A percentile compares a stretch with the other conserved stretches of the same genome.
These are phyloP conservation scores for Pulveroboletus sp. DNA, from an alignment of 768 basidiomycete genomes.

Conservation along the genomic window DNA sequence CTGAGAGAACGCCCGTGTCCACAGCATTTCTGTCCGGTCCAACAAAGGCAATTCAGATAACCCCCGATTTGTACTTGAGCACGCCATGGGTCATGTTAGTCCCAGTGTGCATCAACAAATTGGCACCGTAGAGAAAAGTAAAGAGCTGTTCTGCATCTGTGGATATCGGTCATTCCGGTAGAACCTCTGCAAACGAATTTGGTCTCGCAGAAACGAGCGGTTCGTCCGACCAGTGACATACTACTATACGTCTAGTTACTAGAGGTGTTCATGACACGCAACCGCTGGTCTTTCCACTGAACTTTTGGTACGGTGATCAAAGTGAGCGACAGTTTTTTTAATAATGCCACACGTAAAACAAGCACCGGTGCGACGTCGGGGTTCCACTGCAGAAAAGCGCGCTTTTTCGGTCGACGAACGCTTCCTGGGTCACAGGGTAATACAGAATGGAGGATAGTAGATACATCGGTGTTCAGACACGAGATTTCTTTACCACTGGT, in stretches of 20 bases:
- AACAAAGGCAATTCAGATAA: conserved; percentile 5
- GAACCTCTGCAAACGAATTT: no score
- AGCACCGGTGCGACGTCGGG: background rate
- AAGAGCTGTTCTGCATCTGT: background rate
- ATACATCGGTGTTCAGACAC: background rate
- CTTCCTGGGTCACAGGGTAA: background rate
- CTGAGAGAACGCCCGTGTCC: background rate
- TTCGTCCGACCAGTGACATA: no score
- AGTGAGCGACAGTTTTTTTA: background rate
- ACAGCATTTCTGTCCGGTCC: conserved; percentile 7
- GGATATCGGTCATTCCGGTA: no score
- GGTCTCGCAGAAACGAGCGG: no score
- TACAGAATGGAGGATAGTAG: background rate
- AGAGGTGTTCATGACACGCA: background rate
- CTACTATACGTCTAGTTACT: background rate
- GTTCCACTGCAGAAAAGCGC: background rate
- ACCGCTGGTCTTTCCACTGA: background rate
- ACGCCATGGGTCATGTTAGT: no score
- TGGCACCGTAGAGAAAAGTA: no score
- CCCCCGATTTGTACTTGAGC: background rate
- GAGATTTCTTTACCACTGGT: background rate
- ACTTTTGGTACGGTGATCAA: background rate
- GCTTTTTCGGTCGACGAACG: background rate
- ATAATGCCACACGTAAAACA: background rate
- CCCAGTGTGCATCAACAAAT: background rate